Evolutionary conservation across 192 early-diverging fungal genomes (phyloP).

Genomic region (Rhizophagus sp.): DNA sequence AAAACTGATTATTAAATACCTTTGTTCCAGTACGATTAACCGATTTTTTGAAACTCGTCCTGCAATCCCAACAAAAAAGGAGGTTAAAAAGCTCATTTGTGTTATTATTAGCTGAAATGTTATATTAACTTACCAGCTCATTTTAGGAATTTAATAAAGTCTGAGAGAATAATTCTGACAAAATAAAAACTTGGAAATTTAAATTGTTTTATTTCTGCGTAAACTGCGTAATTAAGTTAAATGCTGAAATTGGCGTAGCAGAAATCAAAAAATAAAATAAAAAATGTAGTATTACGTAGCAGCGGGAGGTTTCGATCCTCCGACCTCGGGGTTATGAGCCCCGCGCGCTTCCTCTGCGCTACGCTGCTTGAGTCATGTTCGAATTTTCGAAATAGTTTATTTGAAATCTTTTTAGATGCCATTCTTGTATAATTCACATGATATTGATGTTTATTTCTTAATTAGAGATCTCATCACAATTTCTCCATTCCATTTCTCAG

Average conservation of each 20-base stretch:
- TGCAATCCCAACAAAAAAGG: constrained; percentile 25
- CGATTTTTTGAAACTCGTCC: constrained; percentile 84
- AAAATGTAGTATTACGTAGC: constrained; percentile 42
- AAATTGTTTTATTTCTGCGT: too few relatives aligned
- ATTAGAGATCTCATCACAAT: too few relatives aligned
- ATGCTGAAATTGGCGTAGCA: too few relatives aligned
- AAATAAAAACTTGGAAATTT: too few relatives aligned
- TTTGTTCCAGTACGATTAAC: constrained; percentile 73
- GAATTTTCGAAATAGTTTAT: not conserved
- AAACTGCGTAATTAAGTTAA: too few relatives aligned
- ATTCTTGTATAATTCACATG: not conserved
- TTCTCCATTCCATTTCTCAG: not conserved
- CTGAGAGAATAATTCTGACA: too few relatives aligned
- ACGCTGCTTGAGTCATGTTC: constrained; percentile 52
- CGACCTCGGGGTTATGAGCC: constrained; percentile 90
- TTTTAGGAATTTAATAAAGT: not conserved
- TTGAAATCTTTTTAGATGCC: not conserved
- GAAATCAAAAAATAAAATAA: constrained; percentile 13
- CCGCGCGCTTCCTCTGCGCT: constrained; percentile 84
- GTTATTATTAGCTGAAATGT: not conserved
- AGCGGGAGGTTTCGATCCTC: constrained; percentile 75
- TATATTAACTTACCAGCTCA: constrained; percentile 11
- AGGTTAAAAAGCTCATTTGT: not conserved
- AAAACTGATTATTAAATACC: constrained; percentile 35
- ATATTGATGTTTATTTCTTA: not conserved